Conservation (phyloP, 805 yeast species). For the Kodamaea fukazawae region DNA sequence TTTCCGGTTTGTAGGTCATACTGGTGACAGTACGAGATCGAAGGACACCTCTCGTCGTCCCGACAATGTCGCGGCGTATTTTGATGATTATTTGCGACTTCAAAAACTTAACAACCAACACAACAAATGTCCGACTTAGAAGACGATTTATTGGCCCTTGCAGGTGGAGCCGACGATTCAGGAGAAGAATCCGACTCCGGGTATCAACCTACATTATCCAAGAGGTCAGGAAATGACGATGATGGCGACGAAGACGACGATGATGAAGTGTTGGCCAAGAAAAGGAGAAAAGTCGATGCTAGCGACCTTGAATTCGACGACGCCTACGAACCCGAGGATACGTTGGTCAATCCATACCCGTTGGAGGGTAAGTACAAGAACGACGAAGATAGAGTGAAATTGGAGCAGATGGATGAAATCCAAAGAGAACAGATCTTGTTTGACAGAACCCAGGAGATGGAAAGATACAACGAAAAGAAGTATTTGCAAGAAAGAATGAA, state of each 20-base stretch:
- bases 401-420: slow-evolving; percentile 81
- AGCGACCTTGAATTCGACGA: slow-evolving; percentile 31
- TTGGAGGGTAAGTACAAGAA: slow-evolving; percentile 87
- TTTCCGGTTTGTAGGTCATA: too few relatives aligned
- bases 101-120: background rate
- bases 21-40: too few relatives aligned
- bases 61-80: too few relatives aligned
- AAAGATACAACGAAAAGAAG: slow-evolving; percentile 78
- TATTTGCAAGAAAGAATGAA: slow-evolving; percentile 80
- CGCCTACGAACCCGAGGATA: slow-evolving; percentile 35
- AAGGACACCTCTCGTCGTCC: too few relatives aligned
- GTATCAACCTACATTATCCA: slow-evolving; percentile 22
- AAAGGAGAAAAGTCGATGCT: slow-evolving; percentile 10
- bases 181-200: slow-evolving; percentile 56
- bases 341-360: slow-evolving; percentile 75
- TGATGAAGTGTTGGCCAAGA: slow-evolving; percentile 10
- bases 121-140: slow-evolving; percentile 73
- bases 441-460: slow-evolving; percentile 91
- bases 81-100: too few relatives aligned
- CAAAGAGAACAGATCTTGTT: slow-evolving; percentile 88
- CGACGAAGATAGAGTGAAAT: slow-evolving; percentile 65
- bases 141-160: slow-evolving; percentile 93
- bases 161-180: slow-evolving; percentile 36
- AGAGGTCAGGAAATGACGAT: slow-evolving; percentile 27
- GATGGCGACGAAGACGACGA: slow-evolving; percentile 20